A percentile compares a stretch with the other conserved stretches of the same genome.
phyloP scores from a whole-genome alignment of 345 rosid species.

The Linum trigynum region DNA sequence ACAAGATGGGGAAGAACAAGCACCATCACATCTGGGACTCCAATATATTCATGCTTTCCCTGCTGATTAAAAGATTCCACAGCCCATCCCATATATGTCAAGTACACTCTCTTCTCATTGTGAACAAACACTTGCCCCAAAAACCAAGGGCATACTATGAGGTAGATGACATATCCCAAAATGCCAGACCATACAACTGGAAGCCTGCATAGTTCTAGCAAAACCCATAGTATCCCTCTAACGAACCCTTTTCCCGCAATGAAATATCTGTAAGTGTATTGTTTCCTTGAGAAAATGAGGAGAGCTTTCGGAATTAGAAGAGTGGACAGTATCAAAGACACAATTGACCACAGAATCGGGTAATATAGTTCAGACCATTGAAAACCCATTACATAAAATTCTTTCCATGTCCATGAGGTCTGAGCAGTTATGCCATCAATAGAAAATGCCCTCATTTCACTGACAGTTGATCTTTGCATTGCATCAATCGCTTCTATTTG shows the following conservation, averaged over 20 bases:
- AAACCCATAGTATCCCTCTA: conserved; percentile 45
- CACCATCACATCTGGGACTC: conserved; percentile 77
- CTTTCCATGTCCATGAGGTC: conserved; percentile 89
- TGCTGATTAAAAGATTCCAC: conserved; percentile 26
- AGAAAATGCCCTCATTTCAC: conserved; percentile 74
- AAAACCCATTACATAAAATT: conserved; percentile 76
- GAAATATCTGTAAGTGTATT: conserved; percentile 43
- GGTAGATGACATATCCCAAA: conserved; percentile 52
- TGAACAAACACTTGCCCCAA: conserved; percentile 58
- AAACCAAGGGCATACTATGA: conserved; percentile 69
- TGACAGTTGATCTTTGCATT: conserved; percentile 43
- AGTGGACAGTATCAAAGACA: conserved; percentile 33
- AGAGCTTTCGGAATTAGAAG: conserved; percentile 55
- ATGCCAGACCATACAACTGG: conserved; percentile 54
- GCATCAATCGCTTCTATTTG: conserved; percentile 62
- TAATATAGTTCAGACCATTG: conserved; percentile 69
- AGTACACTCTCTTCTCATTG: conserved; percentile 43
- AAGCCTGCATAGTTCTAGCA: conserved; percentile 64
- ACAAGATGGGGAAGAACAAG: conserved; percentile 72
- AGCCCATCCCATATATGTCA: conserved; percentile 87
- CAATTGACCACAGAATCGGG: conserved; percentile 54
- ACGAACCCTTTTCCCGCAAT: conserved; percentile 35
- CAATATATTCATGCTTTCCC: conserved; percentile 42
- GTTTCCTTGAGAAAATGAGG: conserved; percentile 39
- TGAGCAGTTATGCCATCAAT: conserved; percentile 49